Evolutionary conservation across 768 basidiomycete species (phyloP).

Genomic region (Naematelia aurantialba): DNA sequence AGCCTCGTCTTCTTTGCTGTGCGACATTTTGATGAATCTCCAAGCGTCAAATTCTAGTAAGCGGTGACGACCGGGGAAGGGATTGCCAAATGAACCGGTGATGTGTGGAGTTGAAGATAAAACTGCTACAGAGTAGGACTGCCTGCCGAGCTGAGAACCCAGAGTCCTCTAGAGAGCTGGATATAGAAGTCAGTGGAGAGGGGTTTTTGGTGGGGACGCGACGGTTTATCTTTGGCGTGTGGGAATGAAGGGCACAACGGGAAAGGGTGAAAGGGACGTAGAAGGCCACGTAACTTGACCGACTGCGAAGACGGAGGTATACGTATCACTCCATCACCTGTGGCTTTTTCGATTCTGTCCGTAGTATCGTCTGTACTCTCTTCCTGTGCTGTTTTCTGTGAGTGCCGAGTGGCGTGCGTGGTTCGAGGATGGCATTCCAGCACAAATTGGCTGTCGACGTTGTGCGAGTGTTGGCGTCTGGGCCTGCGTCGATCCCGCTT

Average conservation of each 20-base stretch:
- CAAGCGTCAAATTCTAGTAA: background rate
- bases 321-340: background rate
- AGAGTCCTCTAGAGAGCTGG: background rate
- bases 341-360: too few species aligned
- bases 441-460: constrained; percentile 19
- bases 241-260: background rate
- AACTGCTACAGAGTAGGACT: background rate
- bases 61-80: too few species aligned
- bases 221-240: background rate
- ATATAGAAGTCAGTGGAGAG: background rate
- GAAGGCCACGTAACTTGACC: background rate
- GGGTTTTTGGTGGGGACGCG: background rate
- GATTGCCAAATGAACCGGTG: background rate
- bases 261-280: background rate
- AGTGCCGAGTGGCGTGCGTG: too few species aligned
- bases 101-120: background rate
- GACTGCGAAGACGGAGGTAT: background rate
- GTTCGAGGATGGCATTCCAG: background rate
- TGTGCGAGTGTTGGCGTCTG: constrained; percentile 10
- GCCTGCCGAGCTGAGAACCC: background rate
- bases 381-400: too few species aligned
- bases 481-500: constrained; percentile 10
- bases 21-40: background rate
- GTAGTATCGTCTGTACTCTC: too few species aligned
- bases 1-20: constrained; percentile 26